Conservation (phyloP, 139 green algal genomes). For the Desmodesmus armatus region DNA sequence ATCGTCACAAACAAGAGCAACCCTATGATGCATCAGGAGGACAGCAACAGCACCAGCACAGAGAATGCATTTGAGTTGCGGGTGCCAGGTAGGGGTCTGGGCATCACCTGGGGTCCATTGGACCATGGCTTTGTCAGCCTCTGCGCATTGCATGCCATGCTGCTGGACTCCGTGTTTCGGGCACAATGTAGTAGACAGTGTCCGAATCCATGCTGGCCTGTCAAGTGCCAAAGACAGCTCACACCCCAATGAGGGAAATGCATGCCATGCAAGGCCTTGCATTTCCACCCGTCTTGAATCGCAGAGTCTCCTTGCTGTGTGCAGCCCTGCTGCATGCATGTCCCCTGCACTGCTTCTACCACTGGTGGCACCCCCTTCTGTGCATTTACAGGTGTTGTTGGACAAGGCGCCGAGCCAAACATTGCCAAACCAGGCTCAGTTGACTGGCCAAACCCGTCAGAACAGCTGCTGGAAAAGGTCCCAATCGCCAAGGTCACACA, state of each 20-base stretch:
- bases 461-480: conserved; percentile 17
- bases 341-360: no score
- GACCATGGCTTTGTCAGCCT: background rate
- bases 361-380: no score
- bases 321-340: no score
- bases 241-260: background rate
- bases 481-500: conserved; percentile 37
- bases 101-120: background rate
- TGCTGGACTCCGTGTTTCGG: background rate
- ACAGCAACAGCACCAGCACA: background rate
- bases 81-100: conserved; percentile 18
- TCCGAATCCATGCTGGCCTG: background rate
- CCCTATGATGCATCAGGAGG: conserved; percentile 5
- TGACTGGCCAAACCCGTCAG: conserved; percentile 19
- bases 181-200: no score
- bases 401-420: background rate
- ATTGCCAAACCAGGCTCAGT: conserved; percentile 26
- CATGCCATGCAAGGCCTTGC: background rate
- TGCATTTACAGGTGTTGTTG: conserved; percentile 23
- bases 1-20: conserved; percentile 14
- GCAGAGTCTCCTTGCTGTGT: no score
- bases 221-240: background rate
- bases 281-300: no score
- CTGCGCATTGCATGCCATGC: background rate
- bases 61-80: conserved; percentile 25